Evolutionary conservation across 2,329 filamentous ascomycete genomes (phyloP).

Genomic region (Aurifilum marmelostoma): DNA sequence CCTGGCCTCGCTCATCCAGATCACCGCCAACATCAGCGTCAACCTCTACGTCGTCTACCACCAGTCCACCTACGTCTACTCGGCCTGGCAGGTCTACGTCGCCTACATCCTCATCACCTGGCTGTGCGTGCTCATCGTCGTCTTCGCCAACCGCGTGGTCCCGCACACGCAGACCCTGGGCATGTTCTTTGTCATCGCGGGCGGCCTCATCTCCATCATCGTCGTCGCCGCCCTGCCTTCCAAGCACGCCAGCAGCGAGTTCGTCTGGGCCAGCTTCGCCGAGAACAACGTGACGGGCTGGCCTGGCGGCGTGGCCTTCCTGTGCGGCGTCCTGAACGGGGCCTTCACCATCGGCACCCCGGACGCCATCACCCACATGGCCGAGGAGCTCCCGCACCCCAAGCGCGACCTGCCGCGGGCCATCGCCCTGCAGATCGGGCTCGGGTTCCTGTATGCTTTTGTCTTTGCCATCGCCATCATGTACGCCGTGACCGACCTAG

Average conservation of each 20-base stretch:
- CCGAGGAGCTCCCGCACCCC: constrained; percentile 60
- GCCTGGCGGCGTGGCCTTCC: constrained; percentile 64
- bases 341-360: constrained; percentile 69
- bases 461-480: constrained; percentile 53
- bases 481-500: constrained; percentile 60
- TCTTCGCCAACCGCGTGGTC: constrained; percentile 60
- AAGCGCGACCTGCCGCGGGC: constrained; percentile 53
- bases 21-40: constrained; percentile 62
- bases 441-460: constrained; percentile 53
- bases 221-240: constrained; percentile 57
- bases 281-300: constrained; percentile 56
- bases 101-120: constrained; percentile 60
- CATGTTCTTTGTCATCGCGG: constrained; percentile 58
- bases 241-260: constrained; percentile 52
- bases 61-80: constrained; percentile 49
- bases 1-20: constrained; percentile 60
- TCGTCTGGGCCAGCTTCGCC: constrained; percentile 56
- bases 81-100: constrained; percentile 64
- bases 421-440: constrained; percentile 52
- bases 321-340: constrained; percentile 68
- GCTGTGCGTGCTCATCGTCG: constrained; percentile 53
- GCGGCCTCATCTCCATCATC: constrained; percentile 57
- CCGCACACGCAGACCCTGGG: constrained; percentile 56
- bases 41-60: constrained; percentile 65
- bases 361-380: constrained; percentile 64